phyloP scores from a whole-genome alignment of 116 monocot species.

The Papilionanthe hybrid region DNA sequence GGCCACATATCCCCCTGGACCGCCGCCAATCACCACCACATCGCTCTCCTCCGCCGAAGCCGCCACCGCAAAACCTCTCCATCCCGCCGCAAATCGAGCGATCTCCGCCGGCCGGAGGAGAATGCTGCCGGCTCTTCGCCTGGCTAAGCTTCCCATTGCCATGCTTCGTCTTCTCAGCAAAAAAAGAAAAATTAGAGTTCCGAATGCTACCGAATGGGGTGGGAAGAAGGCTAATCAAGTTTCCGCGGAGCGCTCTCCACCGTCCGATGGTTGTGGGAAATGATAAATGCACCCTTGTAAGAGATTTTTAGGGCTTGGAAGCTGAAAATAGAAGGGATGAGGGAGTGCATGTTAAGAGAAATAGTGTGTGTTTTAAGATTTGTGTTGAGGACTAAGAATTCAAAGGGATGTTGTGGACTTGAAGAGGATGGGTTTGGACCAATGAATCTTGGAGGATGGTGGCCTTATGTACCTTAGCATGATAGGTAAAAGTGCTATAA shows the following conservation, averaged over 20 bases:
- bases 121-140: conserved; percentile 33
- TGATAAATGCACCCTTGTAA: not conserved
- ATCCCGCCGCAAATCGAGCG: conserved; percentile 6
- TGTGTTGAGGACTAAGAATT: too few relatives aligned
- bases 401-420: not conserved
- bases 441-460: not conserved
- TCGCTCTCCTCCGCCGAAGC: conserved; percentile 80
- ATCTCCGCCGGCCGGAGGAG: conserved; percentile 12
- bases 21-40: conserved; percentile 93
- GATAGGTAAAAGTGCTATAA: not conserved
- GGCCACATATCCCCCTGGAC: conserved; percentile 93
- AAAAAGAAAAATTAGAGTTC: not conserved
- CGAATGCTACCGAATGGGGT: too few relatives aligned
- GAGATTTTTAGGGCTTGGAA: not conserved
- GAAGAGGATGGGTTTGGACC: not conserved
- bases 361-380: not conserved
- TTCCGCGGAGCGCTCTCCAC: not conserved
- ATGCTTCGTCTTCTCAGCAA: conserved; percentile 15
- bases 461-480: not conserved
- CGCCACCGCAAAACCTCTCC: conserved; percentile 52
- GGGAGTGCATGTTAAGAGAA: not conserved
- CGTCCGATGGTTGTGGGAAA: not conserved
- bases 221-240: not conserved
- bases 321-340: not conserved
- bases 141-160: conserved; percentile 57